phyloP scores from a whole-genome alignment of 345 rosid genomes.

The Isatis tinctoria region DNA sequence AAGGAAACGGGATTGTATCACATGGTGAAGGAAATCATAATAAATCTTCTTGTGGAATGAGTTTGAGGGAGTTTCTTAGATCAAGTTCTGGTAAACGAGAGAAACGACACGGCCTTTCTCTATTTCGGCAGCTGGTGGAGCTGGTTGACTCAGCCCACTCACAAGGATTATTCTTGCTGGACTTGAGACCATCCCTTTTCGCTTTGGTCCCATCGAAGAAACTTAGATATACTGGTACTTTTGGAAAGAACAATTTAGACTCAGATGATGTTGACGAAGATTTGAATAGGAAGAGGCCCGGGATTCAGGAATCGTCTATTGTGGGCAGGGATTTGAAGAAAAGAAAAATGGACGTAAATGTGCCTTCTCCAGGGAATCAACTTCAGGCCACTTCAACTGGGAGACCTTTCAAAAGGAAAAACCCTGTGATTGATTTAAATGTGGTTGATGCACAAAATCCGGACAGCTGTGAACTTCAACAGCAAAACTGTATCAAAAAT shows the following conservation, averaged over 20 bases:
- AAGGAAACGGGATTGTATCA: conserved; percentile 21
- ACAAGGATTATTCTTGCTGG: conserved; percentile 53
- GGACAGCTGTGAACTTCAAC: conserved; percentile 29
- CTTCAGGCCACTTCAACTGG: conserved; percentile 29
- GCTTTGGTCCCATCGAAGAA: conserved; percentile 41
- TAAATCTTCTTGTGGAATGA: conserved; percentile 34
- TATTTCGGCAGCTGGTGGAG: conserved; percentile 68
- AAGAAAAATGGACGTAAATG: conserved; percentile 33
- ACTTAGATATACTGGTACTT: conserved; percentile 50
- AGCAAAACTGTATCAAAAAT: conserved; percentile 25
- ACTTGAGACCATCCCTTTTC: conserved; percentile 53
- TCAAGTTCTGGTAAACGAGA: conserved; percentile 37
- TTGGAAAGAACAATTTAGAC: conserved; percentile 31
- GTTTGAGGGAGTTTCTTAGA: conserved; percentile 62
- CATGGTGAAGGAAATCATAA: conserved; percentile 30
- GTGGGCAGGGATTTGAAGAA: conserved; percentile 35
- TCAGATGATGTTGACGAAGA: conserved; percentile 30
- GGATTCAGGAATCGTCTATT: conserved; percentile 30
- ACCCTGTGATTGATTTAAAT: conserved; percentile 22
- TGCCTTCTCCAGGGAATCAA: conserved; percentile 19
- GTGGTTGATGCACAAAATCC: conserved; percentile 29
- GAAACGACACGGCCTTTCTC: conserved; percentile 38
- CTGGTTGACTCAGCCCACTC: conserved; percentile 62
- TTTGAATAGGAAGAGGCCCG: conserved; percentile 39
- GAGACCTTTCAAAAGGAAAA: conserved; percentile 26